phyloP scores from a whole-genome alignment of 495 filamentous ascomycete species.

The Podospora bellae-mahoneyi region DNA sequence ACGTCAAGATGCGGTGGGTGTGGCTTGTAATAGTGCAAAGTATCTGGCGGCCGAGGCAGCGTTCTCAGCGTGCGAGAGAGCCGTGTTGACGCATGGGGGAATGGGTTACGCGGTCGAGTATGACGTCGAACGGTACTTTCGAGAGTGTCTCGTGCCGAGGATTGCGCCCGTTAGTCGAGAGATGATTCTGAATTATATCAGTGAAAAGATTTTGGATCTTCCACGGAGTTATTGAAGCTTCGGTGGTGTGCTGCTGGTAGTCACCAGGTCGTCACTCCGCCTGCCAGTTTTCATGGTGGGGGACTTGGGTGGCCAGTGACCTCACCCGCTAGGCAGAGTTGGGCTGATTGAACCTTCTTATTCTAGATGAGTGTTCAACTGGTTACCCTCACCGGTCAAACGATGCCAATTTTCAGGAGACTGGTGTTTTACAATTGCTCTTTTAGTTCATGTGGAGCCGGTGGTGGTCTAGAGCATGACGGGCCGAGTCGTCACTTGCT shows the following conservation, averaged over 20 bases:
- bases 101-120: slow-evolving; percentile 80
- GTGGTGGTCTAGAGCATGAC: neutral
- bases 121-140: slow-evolving; percentile 72
- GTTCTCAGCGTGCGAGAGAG: slow-evolving; percentile 68
- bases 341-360: neutral
- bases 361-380: neutral
- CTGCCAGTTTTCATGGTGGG: neutral
- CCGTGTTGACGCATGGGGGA: slow-evolving; percentile 64
- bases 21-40: slow-evolving; percentile 73
- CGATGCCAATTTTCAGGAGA: no score
- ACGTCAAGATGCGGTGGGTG: slow-evolving; percentile 60
- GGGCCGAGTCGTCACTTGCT: neutral
- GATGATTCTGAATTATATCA: slow-evolving; percentile 79
- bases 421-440: neutral
- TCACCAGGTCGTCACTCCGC: neutral
- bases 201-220: slow-evolving; percentile 63
- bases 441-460: no score
- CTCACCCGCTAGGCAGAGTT: neutral
- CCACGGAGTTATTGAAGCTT: slow-evolving; percentile 49
- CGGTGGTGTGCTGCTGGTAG: neutral
- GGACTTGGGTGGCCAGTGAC: neutral
- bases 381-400: no score
- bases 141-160: slow-evolving; percentile 70
- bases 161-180: slow-evolving; percentile 74
- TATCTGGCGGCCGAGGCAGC: slow-evolving; percentile 78